Conservation (phyloP, 441 rosid species). For the Francoa sonchifolia region DNA sequence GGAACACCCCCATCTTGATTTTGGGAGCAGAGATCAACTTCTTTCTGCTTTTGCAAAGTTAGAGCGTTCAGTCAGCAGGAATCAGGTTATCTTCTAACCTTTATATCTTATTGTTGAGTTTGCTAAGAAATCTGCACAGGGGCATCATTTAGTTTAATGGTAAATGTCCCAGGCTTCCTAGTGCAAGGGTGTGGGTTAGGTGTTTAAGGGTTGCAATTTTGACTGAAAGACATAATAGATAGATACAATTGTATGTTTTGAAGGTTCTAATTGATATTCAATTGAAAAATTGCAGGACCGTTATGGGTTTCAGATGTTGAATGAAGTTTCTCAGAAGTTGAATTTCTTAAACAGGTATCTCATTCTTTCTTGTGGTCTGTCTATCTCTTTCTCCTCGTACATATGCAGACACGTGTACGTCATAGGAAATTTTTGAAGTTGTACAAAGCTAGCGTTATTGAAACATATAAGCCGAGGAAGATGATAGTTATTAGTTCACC, state of each 20-base stretch:
- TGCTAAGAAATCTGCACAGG: slow-evolving; percentile 3
- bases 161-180: too few species aligned
- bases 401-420: background rate
- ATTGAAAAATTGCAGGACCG: slow-evolving; percentile 40
- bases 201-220: too few species aligned
- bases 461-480: background rate
- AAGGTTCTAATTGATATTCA: slow-evolving; percentile 7
- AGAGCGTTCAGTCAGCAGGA: slow-evolving; percentile 33
- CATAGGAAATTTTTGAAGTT: background rate
- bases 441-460: background rate
- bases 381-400: background rate
- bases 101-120: slow-evolving; percentile 2
- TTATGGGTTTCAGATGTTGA: slow-evolving; percentile 51
- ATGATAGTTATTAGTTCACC: background rate
- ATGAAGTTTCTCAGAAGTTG: slow-evolving; percentile 48
- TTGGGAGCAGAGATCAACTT: slow-evolving; percentile 26
- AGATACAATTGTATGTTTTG: slow-evolving; percentile 4
- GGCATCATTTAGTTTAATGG: background rate
- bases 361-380: background rate
- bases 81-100: slow-evolving; percentile 30
- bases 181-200: too few species aligned
- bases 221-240: too few species aligned
- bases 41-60: slow-evolving; percentile 36
- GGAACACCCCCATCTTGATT: slow-evolving; percentile 39
- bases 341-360: slow-evolving; percentile 55